These are phyloP conservation scores for Polygonum aviculare DNA, from an alignment of 148 eudicot genomes.

Conservation along the genomic window DNA sequence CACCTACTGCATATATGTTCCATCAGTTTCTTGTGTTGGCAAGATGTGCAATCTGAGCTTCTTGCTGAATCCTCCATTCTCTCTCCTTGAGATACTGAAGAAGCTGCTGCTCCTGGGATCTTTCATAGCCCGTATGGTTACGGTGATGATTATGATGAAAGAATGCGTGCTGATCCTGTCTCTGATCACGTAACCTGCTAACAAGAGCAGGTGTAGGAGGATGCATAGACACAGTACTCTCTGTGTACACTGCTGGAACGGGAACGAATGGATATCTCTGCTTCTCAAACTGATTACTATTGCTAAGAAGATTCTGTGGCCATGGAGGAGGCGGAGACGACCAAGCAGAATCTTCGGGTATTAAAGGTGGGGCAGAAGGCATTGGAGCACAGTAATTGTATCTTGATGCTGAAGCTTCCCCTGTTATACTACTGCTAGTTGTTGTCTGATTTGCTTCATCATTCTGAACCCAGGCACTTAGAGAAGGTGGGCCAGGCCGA, in stretches of 20 bases:
- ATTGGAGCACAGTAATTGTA: constrained; percentile 26
- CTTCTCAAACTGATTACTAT: constrained; percentile 10
- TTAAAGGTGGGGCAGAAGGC: constrained; percentile 54
- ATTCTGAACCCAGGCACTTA: constrained; percentile 72
- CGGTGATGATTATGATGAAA: constrained; percentile 10
- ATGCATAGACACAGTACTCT: constrained; percentile 28
- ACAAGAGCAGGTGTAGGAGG: constrained; percentile 24
- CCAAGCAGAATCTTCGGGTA: constrained; percentile 48
- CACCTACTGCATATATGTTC: neutral
- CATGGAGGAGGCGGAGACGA: constrained; percentile 37
- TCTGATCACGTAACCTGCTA: constrained; percentile 38
- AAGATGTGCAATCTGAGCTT: constrained; percentile 14
- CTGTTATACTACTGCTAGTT: neutral
- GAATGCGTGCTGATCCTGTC: constrained; percentile 20
- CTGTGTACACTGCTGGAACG: constrained; percentile 26
- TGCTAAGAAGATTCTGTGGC: constrained; percentile 40
- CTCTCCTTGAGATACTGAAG: constrained; percentile 62
- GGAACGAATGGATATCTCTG: neutral
- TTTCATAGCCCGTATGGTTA: neutral
- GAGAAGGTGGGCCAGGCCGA: constrained; percentile 71
- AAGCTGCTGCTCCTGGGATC: constrained; percentile 44
- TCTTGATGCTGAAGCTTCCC: neutral
- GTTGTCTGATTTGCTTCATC: constrained; percentile 17
- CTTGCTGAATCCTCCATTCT: constrained; percentile 65
- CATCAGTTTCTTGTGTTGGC: neutral